A percentile compares a stretch with the other conserved stretches of the same genome.
Conservation (phyloP, 2,329 filamentous ascomycete genomes). For the Aspergillus felis region DNA sequence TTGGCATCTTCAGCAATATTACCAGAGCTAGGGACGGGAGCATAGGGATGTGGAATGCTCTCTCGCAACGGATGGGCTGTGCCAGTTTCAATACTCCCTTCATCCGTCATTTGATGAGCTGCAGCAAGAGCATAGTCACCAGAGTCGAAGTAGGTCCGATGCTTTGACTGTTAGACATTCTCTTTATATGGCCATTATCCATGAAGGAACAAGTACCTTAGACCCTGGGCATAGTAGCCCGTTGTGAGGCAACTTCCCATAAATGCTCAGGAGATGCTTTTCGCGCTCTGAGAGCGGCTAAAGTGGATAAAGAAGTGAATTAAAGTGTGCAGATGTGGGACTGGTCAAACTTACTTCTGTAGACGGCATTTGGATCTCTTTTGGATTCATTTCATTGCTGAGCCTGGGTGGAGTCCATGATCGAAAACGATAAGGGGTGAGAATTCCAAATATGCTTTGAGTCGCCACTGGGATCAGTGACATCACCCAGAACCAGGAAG, state of each 20-base stretch:
- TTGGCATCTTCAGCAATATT: constrained; percentile 23
- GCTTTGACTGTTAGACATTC: constrained; percentile 5
- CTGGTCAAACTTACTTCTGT: not conserved
- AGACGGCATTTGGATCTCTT: not conserved
- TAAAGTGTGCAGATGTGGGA: not conserved
- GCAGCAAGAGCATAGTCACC: constrained; percentile 27
- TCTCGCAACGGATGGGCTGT: constrained; percentile 23
- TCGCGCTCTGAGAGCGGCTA: not conserved
- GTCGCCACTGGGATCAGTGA: not conserved
- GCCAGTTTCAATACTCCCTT: constrained; percentile 21
- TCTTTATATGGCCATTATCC: not conserved
- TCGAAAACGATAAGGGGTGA: not conserved
- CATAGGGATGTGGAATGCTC: constrained; percentile 26
- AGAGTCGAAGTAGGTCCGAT: constrained; percentile 29
- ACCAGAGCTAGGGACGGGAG: constrained; percentile 20
- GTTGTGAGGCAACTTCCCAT: not conserved
- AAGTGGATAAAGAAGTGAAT: not conserved
- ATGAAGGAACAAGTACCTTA: not conserved
- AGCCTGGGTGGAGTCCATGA: not conserved
- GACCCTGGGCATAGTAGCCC: not conserved
- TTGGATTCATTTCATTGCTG: not conserved
- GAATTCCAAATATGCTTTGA: not conserved
- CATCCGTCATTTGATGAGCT: constrained; percentile 18
- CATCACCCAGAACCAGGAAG: not conserved
- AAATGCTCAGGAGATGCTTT: not conserved